Evolutionary conservation across 1,284 basidiomycete species (phyloP).

Genomic region (Ustilago bromivora): DNA sequence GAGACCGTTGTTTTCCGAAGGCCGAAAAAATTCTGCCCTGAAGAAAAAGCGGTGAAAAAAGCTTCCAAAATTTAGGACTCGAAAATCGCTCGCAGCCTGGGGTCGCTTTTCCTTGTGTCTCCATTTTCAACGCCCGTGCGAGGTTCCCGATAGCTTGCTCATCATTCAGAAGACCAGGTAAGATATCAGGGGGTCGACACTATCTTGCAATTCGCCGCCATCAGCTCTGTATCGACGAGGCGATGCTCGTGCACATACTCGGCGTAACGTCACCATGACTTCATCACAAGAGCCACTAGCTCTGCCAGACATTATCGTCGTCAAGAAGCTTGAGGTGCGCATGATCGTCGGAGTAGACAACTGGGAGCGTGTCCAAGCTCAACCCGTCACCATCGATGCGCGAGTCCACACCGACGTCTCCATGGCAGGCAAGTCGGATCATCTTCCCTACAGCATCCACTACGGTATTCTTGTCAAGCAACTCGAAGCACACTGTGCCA

Average conservation of each 20-base stretch:
- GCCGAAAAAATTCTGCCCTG: background rate
- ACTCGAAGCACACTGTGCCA: conserved; percentile 61
- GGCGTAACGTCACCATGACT: conserved; percentile 17
- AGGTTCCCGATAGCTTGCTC: background rate
- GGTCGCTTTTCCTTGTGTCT: background rate
- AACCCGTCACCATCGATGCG: conserved; percentile 76
- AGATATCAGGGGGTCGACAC: background rate
- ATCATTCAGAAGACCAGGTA: no score
- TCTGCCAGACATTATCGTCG: conserved; percentile 60
- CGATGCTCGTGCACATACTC: background rate
- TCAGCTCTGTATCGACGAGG: no score
- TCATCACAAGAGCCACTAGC: conserved; percentile 16
- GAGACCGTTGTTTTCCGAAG: conserved; percentile 25
- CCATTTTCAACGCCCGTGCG: background rate
- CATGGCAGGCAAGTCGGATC: conserved; percentile 74
- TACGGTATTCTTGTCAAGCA: conserved; percentile 67
- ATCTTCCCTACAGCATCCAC: conserved; percentile 74
- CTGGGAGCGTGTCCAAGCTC: conserved; percentile 70
- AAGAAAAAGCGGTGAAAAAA: conserved; percentile 9
- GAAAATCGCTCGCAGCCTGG: background rate
- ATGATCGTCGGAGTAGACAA: conserved; percentile 64
- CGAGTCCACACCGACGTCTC: conserved; percentile 75
- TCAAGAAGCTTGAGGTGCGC: conserved; percentile 62
- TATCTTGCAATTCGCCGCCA: background rate
- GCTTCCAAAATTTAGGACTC: background rate